These are phyloP conservation scores for Ustilago crameri DNA, from an alignment of 1,284 basidiomycete genomes.

Conservation along the genomic window DNA sequence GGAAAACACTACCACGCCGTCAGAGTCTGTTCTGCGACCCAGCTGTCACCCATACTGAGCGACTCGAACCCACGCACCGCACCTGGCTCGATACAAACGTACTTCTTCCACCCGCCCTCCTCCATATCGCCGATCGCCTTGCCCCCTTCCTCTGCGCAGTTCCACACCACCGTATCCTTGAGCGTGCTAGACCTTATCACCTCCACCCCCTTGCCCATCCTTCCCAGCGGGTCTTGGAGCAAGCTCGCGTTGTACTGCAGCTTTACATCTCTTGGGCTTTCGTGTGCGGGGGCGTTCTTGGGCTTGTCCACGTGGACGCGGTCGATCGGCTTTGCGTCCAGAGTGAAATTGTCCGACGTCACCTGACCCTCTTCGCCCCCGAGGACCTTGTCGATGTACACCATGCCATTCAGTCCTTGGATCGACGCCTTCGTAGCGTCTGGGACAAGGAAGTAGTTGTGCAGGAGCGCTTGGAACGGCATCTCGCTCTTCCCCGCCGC, in stretches of 20 bases:
- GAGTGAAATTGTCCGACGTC: constrained; percentile 24
- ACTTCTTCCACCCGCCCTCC: constrained; percentile 64
- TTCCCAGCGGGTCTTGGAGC: constrained; percentile 31
- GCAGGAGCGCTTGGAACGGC: constrained; percentile 69
- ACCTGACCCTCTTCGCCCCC: constrained; percentile 31
- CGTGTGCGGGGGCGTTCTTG: constrained; percentile 18
- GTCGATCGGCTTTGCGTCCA: constrained; percentile 45
- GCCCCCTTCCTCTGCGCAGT: constrained; percentile 66
- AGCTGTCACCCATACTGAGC: constrained; percentile 58
- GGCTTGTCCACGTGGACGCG: constrained; percentile 43
- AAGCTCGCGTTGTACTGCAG: constrained; percentile 40
- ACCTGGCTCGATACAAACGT: constrained; percentile 69
- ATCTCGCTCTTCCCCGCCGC: constrained; percentile 41
- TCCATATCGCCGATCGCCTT: constrained; percentile 68
- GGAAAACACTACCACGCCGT: constrained; percentile 29
- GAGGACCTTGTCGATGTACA: constrained; percentile 55
- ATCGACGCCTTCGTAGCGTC: constrained; percentile 47
- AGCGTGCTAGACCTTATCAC: constrained; percentile 46
- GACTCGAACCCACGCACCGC: constrained; percentile 59
- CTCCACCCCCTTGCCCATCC: constrained; percentile 46
- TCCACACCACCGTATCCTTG: constrained; percentile 67
- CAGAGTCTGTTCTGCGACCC: constrained; percentile 40
- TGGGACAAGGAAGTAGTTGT: constrained; percentile 66
- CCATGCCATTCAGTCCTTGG: constrained; percentile 43
- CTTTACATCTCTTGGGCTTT: constrained; percentile 36